These are phyloP conservation scores for Komagataella mondaviorum DNA, from an alignment of 805 yeast species.

Conservation along the genomic window DNA sequence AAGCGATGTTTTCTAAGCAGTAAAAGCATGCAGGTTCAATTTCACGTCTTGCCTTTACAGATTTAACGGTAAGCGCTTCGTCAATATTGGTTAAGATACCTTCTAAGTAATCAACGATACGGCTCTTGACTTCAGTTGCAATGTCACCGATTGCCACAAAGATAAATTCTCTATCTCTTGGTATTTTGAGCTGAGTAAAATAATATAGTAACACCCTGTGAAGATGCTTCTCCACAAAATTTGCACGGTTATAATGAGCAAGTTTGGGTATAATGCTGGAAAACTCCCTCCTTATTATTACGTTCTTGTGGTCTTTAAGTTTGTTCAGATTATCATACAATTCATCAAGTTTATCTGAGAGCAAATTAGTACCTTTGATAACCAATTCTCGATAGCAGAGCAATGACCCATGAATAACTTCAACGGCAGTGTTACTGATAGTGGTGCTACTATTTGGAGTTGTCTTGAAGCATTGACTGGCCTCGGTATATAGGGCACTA, in stretches of 20 bases:
- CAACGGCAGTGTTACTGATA: slow-evolving; percentile 23
- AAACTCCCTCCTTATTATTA: slow-evolving; percentile 72
- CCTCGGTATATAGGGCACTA: slow-evolving; percentile 31
- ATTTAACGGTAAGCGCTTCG: slow-evolving; percentile 58
- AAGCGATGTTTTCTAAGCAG: slow-evolving; percentile 76
- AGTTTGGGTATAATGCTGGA: slow-evolving; percentile 71
- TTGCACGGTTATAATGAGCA: slow-evolving; percentile 62
- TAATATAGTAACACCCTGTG: slow-evolving; percentile 70
- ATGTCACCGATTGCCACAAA: slow-evolving; percentile 77
- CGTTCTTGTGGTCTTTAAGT: slow-evolving; percentile 66
- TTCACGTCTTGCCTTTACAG: slow-evolving; percentile 50
- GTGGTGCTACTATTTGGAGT: slow-evolving; percentile 1
- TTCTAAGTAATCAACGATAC: slow-evolving; percentile 78
- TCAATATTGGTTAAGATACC: slow-evolving; percentile 75
- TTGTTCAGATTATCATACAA: slow-evolving; percentile 63
- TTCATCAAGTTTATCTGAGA: slow-evolving; percentile 59
- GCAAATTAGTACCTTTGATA: slow-evolving; percentile 54
- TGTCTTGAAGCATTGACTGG: slow-evolving; percentile 14
- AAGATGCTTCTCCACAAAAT: slow-evolving; percentile 70
- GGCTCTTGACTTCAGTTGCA: slow-evolving; percentile 65
- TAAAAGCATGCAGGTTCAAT: slow-evolving; percentile 79
- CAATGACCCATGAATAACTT: slow-evolving; percentile 77
- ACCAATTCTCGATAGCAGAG: slow-evolving; percentile 73
- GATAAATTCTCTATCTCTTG: slow-evolving; percentile 61
- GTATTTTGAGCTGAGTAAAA: slow-evolving; percentile 59